These are phyloP conservation scores for Helichrysum umbraculigerum DNA, from an alignment of 129 eudicot species.

Conservation along the genomic window DNA sequence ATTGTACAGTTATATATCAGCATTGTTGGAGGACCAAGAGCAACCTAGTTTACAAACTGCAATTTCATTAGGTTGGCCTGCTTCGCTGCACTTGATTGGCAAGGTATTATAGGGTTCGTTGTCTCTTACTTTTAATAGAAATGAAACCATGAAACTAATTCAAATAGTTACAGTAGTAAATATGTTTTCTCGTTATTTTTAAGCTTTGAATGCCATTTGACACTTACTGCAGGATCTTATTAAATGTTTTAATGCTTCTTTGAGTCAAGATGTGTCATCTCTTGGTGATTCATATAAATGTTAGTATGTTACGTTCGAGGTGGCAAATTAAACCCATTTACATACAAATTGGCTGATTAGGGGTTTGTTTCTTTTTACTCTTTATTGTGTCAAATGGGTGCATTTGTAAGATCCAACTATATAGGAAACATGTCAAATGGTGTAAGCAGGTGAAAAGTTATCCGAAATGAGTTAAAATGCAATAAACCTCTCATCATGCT, in stretches of 20 bases:
- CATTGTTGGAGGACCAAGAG: slow-evolving; percentile 62
- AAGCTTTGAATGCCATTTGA: slow-evolving; percentile 5
- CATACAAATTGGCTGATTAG: no score
- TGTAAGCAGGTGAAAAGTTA: not conserved
- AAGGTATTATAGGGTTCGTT: slow-evolving; percentile 51
- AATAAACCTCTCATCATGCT: not conserved
- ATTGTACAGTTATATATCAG: slow-evolving; percentile 72
- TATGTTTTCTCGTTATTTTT: not conserved
- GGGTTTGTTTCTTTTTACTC: no score
- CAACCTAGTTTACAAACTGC: slow-evolving; percentile 64
- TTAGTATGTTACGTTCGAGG: no score
- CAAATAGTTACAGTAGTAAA: not conserved
- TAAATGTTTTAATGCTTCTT: not conserved
- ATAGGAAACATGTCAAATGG: not conserved
- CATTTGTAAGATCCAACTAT: no score
- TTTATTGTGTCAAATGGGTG: no score
- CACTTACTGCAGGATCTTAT: not conserved
- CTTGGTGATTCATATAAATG: not conserved
- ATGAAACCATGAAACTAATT: not conserved
- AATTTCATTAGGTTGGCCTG: slow-evolving; percentile 93
- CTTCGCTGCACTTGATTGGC: slow-evolving; percentile 92
- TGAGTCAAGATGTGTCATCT: not conserved
- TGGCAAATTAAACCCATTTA: no score
- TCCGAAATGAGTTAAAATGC: not conserved
- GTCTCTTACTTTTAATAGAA: not conserved